These are phyloP conservation scores for Peronospora destructor DNA, from an alignment of 352 stramenopile species.

Conservation along the genomic window DNA sequence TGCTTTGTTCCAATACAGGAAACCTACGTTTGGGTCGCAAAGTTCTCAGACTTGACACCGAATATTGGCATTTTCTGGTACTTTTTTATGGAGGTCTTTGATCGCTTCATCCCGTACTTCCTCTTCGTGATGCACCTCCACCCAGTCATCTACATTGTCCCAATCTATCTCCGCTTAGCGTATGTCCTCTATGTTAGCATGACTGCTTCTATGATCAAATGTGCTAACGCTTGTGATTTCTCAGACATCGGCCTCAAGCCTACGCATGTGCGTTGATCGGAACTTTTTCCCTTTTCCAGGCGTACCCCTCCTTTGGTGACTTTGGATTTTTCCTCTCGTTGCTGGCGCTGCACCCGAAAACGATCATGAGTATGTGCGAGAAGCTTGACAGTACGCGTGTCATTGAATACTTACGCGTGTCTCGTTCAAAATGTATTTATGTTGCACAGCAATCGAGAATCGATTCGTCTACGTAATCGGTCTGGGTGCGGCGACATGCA, in stretches of 20 bases:
- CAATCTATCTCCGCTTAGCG: constrained; percentile 71
- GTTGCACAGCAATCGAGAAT: constrained; percentile 56
- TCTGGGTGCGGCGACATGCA: constrained; percentile 55
- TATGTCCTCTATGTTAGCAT: constrained; percentile 22
- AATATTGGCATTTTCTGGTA: constrained; percentile 87
- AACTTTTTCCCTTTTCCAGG: constrained; percentile 75
- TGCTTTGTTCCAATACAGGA: constrained; percentile 29
- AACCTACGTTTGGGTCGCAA: constrained; percentile 75
- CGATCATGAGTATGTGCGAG: constrained; percentile 53
- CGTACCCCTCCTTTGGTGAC: constrained; percentile 71
- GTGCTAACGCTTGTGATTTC: constrained; percentile 6
- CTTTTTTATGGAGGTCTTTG: constrained; percentile 86
- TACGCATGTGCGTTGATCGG: constrained; percentile 59
- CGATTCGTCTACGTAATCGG: constrained; percentile 69
- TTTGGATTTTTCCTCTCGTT: constrained; percentile 72
- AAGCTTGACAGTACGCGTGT: neutral
- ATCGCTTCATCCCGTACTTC: constrained; percentile 83
- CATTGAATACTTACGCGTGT: neutral
- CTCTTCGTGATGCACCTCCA: constrained; percentile 75
- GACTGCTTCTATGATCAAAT: neutral
- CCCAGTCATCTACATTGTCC: constrained; percentile 72
- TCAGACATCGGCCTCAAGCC: constrained; percentile 60
- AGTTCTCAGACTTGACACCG: constrained; percentile 76
- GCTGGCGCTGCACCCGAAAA: constrained; percentile 67
- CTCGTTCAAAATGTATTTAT: constrained; percentile 1